Base-by-base conservation (phyloP, 345 rosid genomes). In the Luvunga scandens region DNA sequence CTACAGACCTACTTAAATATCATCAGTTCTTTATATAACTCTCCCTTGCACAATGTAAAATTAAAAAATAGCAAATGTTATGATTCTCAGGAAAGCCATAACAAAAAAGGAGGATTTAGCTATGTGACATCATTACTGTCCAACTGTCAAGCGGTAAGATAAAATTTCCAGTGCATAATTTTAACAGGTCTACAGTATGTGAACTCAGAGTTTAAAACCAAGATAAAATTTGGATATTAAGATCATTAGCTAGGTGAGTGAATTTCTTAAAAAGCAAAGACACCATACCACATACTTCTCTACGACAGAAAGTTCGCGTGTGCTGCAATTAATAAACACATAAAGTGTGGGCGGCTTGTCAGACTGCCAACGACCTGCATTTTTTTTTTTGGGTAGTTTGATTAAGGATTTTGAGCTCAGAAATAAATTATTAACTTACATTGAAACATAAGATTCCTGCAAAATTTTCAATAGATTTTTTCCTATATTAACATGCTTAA, bases 221-320 rank as follows among this genome's bases (percentile, higher is more conserved):
- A 57, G 22, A 72, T 30, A 50, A 30, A 39, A 61, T n/a, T 38
- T 67, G 45, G 10, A 66, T 39, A 62, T 33, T 12, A 77, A 74
- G 34, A 13, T 72, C 33, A 71, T 30, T 77, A 66, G 78, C 24
- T 69, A 66, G 30, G 30, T 2, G 48, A 68, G 55, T 18, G 16
- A 66, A 70, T 25, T 71, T 34, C 39, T 28, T 27, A 30, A 71
- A 69, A 61, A 75, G 78, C 19, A 50, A 68, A 71, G 72, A 83
- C 62, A 77, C 4, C 81, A 81, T 90, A 95, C 99, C 98, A 93
- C 96, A 83, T 92, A 95, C 85, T 91, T 91, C 92, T 95, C 98
- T 83, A 95, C 87, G 27, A 72, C 81, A 83, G 93, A 82, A 76
- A 95, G 97, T 78, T 95, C 98, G n/a, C 89, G 88, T 13, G 98